Conservation (phyloP, 257 asterid species). For the Solanum pimpinellifolium region DNA sequence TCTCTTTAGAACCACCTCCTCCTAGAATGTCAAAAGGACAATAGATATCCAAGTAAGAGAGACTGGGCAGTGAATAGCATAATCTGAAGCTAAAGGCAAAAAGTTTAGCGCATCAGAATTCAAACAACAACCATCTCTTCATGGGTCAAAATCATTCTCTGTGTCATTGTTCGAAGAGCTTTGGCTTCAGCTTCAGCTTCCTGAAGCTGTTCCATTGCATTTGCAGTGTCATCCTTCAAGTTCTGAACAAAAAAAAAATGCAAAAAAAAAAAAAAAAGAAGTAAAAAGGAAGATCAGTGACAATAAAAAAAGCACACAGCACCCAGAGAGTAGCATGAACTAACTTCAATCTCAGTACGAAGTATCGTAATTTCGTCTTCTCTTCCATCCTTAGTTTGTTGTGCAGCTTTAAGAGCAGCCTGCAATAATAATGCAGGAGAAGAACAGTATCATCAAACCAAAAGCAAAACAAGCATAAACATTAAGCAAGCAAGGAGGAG, state of each 20-base stretch:
- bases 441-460: neutral
- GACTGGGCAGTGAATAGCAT: neutral
- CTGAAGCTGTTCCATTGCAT: conserved; percentile 62
- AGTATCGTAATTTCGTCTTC: conserved; percentile 67
- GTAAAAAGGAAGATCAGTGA: conserved; percentile 2
- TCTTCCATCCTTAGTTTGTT: conserved; percentile 72
- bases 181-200: conserved; percentile 98
- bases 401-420: conserved; percentile 93
- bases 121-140: conserved; percentile 82
- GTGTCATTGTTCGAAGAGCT: conserved; percentile 85
- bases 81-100: conserved; percentile 1
- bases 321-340: conserved; percentile 3
- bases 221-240: conserved; percentile 51
- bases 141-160: conserved; percentile 93
- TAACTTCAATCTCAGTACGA: conserved; percentile 72
- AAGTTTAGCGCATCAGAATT: neutral
- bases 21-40: conserved; percentile 31
- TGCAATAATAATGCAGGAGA: conserved; percentile 11
- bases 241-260: conserved; percentile 36
- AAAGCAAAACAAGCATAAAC: neutral
- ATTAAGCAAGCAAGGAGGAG: neutral
- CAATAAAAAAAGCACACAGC: neutral
- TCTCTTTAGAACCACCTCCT: conserved; percentile 96
- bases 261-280: neutral
- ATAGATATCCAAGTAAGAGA: neutral